These are phyloP conservation scores for Cordia subcordata DNA, from an alignment of 257 asterid species.

Conservation along the genomic window DNA sequence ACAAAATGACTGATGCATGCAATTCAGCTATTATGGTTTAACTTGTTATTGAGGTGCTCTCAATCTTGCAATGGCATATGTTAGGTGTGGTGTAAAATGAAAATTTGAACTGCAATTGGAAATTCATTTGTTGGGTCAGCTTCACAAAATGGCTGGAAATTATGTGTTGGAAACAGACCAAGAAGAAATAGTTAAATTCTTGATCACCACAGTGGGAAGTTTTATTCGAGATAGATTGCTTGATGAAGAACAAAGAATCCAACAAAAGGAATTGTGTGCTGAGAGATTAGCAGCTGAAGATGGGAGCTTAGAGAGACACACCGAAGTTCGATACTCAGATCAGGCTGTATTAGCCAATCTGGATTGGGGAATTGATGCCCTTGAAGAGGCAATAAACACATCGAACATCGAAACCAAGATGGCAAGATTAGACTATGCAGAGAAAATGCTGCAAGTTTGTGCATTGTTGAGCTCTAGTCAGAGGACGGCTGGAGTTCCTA, in stretches of 20 bases:
- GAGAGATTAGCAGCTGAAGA: slow-evolving; percentile 78
- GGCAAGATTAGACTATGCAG: slow-evolving; percentile 69
- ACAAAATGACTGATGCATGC: neutral
- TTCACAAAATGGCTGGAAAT: slow-evolving; percentile 34
- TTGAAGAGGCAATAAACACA: slow-evolving; percentile 72
- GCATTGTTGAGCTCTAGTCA: slow-evolving; percentile 58
- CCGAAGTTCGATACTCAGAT: slow-evolving; percentile 64
- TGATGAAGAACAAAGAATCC: slow-evolving; percentile 44
- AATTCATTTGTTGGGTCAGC: neutral
- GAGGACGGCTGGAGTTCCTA: slow-evolving; percentile 77
- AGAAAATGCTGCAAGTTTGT: slow-evolving; percentile 79
- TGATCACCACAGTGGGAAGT: slow-evolving; percentile 42
- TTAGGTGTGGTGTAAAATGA: neutral
- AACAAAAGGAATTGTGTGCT: slow-evolving; percentile 69
- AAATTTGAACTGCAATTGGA: slow-evolving; percentile 1
- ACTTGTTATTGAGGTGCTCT: neutral
- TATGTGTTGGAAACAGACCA: slow-evolving; percentile 61
- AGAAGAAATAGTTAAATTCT: slow-evolving; percentile 46
- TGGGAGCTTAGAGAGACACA: slow-evolving; percentile 30
- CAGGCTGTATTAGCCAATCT: slow-evolving; percentile 80
- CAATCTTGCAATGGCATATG: neutral
- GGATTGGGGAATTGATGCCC: slow-evolving; percentile 89
- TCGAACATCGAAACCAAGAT: slow-evolving; percentile 63
- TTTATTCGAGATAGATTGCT: slow-evolving; percentile 56
- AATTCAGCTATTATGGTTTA: neutral